Evolutionary conservation across 306 rosid species (phyloP).

Genomic region (Hippophae tibetana): DNA sequence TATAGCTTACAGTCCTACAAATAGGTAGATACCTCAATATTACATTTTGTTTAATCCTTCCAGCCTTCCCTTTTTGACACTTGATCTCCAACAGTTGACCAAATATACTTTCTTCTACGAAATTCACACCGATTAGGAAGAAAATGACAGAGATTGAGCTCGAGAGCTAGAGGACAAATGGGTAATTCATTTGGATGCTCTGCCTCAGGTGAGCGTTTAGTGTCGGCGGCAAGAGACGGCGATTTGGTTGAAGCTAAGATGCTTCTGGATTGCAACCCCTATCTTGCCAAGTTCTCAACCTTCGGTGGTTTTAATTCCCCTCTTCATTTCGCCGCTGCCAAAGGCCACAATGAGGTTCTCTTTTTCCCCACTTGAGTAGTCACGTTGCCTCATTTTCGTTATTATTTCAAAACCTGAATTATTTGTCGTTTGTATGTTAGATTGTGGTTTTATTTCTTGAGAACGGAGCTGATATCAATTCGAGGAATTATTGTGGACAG

Average conservation of each 20-base stretch:
- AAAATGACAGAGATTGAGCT: too few species aligned
- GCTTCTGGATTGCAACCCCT: slow-evolving; percentile 85
- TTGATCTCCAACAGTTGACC: too few species aligned
- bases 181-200: slow-evolving; percentile 97
- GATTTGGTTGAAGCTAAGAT: slow-evolving; percentile 90
- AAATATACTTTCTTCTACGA: too few species aligned
- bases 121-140: too few species aligned
- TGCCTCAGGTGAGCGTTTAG: slow-evolving; percentile 88
- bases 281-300: slow-evolving; percentile 83
- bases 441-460: slow-evolving; percentile 86
- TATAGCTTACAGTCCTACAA: too few species aligned
- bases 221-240: slow-evolving; percentile 97
- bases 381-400: neutral
- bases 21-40: too few species aligned
- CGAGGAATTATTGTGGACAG: slow-evolving; percentile 96
- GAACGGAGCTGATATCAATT: slow-evolving; percentile 91
- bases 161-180: slow-evolving; percentile 25
- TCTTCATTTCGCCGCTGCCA: slow-evolving; percentile 95
- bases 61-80: too few species aligned
- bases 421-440: slow-evolving; percentile 18
- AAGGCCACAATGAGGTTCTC: slow-evolving; percentile 90
- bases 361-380: neutral
- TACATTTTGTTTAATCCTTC: too few species aligned
- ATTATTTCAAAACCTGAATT: too few species aligned
- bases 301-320: slow-evolving; percentile 96